Evolutionary conservation across 805 yeast species (phyloP), one percentile per base, ranked within the genome.

Genomic region (Komagataella pseudopastoris): DNA sequence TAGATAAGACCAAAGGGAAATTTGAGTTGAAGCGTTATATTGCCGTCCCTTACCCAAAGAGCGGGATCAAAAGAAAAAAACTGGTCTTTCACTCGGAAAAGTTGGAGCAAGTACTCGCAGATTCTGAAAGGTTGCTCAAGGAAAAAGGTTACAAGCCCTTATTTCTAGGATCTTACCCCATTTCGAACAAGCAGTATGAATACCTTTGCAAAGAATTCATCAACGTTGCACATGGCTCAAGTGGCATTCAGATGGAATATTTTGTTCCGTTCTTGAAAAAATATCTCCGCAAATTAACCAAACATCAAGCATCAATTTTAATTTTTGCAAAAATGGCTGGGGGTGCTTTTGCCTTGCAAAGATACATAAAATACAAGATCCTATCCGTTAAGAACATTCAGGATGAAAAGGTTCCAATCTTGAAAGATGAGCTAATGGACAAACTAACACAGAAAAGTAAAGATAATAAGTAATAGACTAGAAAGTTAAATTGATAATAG

Each of bases 301-400:
- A 59, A 47, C 49, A 55, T 12, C 55, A 52, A 6, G 71, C 70
- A 3, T 57, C 63, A 10, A 54, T 59, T 23, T 48, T 66, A 51
- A 66, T 66, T 6, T 66, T 62, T 51, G 66, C 60, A 1, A 64
- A 58, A 50, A 60, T 64, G 1, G 58, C 63, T 7, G 60, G 66
- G 1, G 61, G 66, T 6, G 54, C 58, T 2, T 54, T 58, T 44
- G 54, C 64, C 3, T 39, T 66, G 2, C 60, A 63, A 49, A 46
- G 57, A 3, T 66, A 61, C 56, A 58, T 65, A 12, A 58, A 55
- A 20, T 53, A 55, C 16, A 55, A 53, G 6, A 46, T 67, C 2
- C 30, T 67, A 16, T 56, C 55, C 17, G 58, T 56, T n/a, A 60
- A 16, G 62, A 43, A 54, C 52, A n/a, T 50, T 17, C 18, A 16